Evolutionary conservation across 371 early-diverging fungal genomes (phyloP).

Genomic region (Coemansia sp.): DNA sequence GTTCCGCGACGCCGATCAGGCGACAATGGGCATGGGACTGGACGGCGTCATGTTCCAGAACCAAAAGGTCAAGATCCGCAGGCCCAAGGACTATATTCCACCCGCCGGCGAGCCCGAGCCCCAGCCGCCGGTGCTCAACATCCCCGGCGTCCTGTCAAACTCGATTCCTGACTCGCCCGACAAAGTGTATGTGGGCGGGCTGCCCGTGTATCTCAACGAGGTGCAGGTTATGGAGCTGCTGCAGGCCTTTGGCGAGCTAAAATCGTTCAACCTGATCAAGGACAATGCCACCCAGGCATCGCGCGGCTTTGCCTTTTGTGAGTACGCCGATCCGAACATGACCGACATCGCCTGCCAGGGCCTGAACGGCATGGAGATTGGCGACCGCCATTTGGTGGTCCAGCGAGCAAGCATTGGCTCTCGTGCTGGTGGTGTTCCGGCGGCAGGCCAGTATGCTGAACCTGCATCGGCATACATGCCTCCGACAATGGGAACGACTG

Average conservation of each 20-base stretch:
- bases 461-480: too few relatives aligned
- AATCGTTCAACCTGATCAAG: slow-evolving; percentile 89
- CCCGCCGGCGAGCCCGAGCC: slow-evolving; percentile 59
- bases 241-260: slow-evolving; percentile 88
- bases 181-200: slow-evolving; percentile 93
- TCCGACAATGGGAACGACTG: slow-evolving; percentile 1
- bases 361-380: slow-evolving; percentile 92
- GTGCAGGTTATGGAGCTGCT: slow-evolving; percentile 93
- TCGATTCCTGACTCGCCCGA: slow-evolving; percentile 87
- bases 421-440: slow-evolving; percentile 48
- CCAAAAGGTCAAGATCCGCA: slow-evolving; percentile 84
- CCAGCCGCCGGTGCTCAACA: slow-evolving; percentile 53
- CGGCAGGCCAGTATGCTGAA: too few relatives aligned
- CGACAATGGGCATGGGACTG: slow-evolving; percentile 85
- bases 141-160: slow-evolving; percentile 70
- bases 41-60: slow-evolving; percentile 87
- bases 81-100: slow-evolving; percentile 91
- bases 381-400: slow-evolving; percentile 91
- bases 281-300: slow-evolving; percentile 78
- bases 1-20: slow-evolving; percentile 88
- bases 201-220: slow-evolving; percentile 86
- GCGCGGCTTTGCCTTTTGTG: slow-evolving; percentile 96
- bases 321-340: slow-evolving; percentile 82
- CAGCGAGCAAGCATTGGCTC: slow-evolving; percentile 91
- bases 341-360: slow-evolving; percentile 94